Percentiles rank a stretch among this genome's conserved stretches.
phyloP scores from a whole-genome alignment of 768 basidiomycete species.

The Agrocybe chaxingu region DNA sequence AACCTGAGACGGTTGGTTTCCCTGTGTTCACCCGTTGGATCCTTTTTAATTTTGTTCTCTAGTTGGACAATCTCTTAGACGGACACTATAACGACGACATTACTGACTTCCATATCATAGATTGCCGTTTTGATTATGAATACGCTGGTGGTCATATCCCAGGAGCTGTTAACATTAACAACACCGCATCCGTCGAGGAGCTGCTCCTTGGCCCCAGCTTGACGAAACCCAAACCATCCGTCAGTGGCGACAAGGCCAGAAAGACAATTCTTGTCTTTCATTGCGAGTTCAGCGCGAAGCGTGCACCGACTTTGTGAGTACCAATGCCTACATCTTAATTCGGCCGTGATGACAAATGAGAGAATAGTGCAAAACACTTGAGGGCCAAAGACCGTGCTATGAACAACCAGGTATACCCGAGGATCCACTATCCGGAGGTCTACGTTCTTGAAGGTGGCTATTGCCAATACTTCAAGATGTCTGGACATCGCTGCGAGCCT shows the following conservation, averaged over 20 bases:
- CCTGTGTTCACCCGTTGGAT: constrained; percentile 2
- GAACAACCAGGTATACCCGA: constrained; percentile 89
- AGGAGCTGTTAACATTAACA: constrained; percentile 91
- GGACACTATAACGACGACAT: constrained; percentile 69
- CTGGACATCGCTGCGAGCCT: constrained; percentile 72
- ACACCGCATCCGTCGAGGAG: constrained; percentile 73
- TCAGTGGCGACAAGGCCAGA: constrained; percentile 67
- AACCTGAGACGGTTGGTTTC: constrained; percentile 65
- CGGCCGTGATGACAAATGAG: background rate
- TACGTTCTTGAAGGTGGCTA: constrained; percentile 98
- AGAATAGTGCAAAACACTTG: constrained; percentile 82
- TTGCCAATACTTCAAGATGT: constrained; percentile 77
- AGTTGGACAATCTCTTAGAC: constrained; percentile 79
- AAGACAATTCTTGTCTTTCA: constrained; percentile 94
- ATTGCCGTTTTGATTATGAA: constrained; percentile 98
- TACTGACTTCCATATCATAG: constrained; percentile 75
- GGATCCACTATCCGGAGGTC: constrained; percentile 92
- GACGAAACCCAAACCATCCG: constrained; percentile 60
- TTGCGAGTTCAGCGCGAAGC: constrained; percentile 94
- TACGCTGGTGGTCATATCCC: constrained; percentile 90
- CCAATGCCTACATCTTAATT: background rate
- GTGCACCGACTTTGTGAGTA: constrained; percentile 92
- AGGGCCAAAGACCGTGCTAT: constrained; percentile 85
- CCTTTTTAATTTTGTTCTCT: constrained; percentile 2
- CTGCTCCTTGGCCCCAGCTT: constrained; percentile 61